phyloP scores from a whole-genome alignment of 2,329 filamentous ascomycete genomes.

The Aspergillus uvarum region DNA sequence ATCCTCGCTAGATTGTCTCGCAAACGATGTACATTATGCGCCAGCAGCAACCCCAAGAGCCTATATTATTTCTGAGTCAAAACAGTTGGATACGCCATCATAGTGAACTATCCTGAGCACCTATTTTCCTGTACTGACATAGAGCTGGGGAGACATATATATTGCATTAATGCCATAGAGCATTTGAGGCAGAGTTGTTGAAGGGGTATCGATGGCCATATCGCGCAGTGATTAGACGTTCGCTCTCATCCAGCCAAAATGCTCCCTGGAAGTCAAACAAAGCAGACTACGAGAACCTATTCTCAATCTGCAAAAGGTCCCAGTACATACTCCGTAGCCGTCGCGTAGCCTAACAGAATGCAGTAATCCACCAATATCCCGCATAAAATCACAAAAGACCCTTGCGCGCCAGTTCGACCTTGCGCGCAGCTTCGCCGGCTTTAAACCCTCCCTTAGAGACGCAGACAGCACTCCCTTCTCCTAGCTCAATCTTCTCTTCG shows the following conservation, averaged over 20 bases:
- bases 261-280: neutral
- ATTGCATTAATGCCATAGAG: too few relatives aligned
- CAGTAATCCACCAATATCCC: neutral
- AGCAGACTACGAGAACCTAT: neutral
- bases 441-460: slow-evolving; percentile 51
- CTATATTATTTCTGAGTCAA: too few relatives aligned
- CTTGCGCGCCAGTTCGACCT: slow-evolving; percentile 52
- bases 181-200: too few relatives aligned
- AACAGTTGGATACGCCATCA: too few relatives aligned
- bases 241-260: neutral
- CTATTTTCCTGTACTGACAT: too few relatives aligned
- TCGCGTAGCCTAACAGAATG: neutral
- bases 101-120: too few relatives aligned
- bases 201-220: too few relatives aligned
- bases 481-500: slow-evolving; percentile 72
- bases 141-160: too few relatives aligned
- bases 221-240: too few relatives aligned
- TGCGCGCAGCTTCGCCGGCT: slow-evolving; percentile 47
- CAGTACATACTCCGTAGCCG: neutral
- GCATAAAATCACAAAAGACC: slow-evolving; percentile 42
- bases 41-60: too few relatives aligned
- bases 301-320: neutral
- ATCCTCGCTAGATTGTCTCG: too few relatives aligned
- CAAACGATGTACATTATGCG: too few relatives aligned
- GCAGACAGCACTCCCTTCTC: slow-evolving; percentile 50